Conservation (phyloP, 2,329 filamentous ascomycete species). For the Paraconiothyrium sp. region DNA sequence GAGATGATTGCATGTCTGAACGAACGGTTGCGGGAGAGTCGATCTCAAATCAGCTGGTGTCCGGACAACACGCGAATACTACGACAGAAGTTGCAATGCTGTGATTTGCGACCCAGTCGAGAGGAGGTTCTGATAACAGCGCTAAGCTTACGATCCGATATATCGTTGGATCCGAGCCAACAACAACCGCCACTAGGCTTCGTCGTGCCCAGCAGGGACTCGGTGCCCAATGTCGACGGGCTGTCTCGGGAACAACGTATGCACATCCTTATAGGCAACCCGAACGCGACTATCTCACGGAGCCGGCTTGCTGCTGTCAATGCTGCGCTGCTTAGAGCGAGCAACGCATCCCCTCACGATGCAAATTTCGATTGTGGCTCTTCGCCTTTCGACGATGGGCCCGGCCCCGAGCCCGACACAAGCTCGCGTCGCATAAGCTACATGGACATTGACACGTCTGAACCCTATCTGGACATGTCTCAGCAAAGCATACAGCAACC, state of each 20-base stretch:
- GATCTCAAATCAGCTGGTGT: constrained; percentile 51
- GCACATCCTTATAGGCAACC: constrained; percentile 47
- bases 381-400: constrained; percentile 38
- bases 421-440: constrained; percentile 46
- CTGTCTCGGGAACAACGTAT: constrained; percentile 46
- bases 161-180: constrained; percentile 38
- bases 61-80: constrained; percentile 48
- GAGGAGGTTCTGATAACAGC: constrained; percentile 50
- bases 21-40: constrained; percentile 42
- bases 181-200: constrained; percentile 46
- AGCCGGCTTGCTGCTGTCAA: constrained; percentile 43
- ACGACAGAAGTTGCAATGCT: constrained; percentile 50
- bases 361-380: constrained; percentile 37
- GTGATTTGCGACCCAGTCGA: constrained; percentile 47
- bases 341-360: constrained; percentile 26
- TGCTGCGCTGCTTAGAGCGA: constrained; percentile 41
- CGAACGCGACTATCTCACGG: constrained; percentile 37
- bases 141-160: constrained; percentile 47
- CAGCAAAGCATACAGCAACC: constrained; percentile 42
- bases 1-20: constrained; percentile 45
- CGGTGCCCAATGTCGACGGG: constrained; percentile 43
- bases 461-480: constrained; percentile 38
- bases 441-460: constrained; percentile 48
- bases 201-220: constrained; percentile 46
- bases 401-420: constrained; percentile 36